These are phyloP conservation scores for Tricharina praecox DNA, from an alignment of 495 filamentous ascomycete species.

Conservation along the genomic window DNA sequence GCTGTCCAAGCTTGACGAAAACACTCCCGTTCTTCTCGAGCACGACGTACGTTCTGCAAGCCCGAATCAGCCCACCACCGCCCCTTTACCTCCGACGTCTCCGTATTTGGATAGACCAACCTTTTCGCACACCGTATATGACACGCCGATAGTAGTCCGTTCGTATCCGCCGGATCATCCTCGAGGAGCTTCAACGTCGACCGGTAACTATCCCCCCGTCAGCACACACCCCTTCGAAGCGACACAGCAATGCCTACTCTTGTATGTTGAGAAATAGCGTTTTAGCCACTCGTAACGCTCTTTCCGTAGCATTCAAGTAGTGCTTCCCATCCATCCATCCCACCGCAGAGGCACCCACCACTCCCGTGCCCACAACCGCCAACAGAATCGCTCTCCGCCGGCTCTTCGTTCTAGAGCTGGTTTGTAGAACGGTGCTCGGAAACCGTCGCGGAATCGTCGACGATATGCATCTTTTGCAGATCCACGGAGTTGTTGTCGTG, in stretches of 20 bases:
- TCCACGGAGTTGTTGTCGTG: not conserved
- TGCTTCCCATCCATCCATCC: conserved; percentile 41
- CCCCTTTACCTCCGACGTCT: not conserved
- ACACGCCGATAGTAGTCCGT: conserved; percentile 56
- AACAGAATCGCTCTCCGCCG: conserved; percentile 24
- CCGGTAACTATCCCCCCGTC: conserved; percentile 47
- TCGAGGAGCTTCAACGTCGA: conserved; percentile 49
- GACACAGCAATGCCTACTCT: conserved; percentile 46
- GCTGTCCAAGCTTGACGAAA: conserved; percentile 95
- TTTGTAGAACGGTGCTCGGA: not conserved
- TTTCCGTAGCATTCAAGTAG: conserved; percentile 52
- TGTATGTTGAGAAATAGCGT: conserved; percentile 69
- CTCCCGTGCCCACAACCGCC: conserved; percentile 40
- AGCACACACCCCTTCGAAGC: conserved; percentile 1
- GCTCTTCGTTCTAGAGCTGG: not conserved
- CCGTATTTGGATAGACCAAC: conserved; percentile 11
- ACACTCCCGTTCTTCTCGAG: conserved; percentile 92
- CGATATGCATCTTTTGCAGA: conserved; percentile 4
- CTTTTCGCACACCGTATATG: conserved; percentile 77
- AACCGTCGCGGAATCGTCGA: conserved; percentile 1
- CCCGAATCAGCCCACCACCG: not conserved
- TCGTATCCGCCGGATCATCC: conserved; percentile 42
- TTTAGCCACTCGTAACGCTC: conserved; percentile 62
- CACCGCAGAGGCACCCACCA: conserved; percentile 37
- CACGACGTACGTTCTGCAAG: conserved; percentile 53